phyloP scores from a whole-genome alignment of 768 basidiomycete species.

The Termitomyces sp. region DNA sequence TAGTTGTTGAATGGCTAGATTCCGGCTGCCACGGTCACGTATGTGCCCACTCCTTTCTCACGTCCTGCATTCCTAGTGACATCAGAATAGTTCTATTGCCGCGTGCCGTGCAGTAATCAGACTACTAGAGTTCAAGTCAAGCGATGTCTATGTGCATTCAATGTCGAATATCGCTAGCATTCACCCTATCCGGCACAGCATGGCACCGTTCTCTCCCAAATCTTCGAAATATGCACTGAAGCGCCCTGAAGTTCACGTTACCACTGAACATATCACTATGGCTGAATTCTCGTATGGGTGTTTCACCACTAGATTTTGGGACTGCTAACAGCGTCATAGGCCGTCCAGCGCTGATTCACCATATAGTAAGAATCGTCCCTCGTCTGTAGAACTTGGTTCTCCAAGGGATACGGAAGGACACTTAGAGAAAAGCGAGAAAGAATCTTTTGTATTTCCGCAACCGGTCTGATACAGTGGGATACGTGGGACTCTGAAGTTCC shows the following conservation, averaged over 20 bases:
- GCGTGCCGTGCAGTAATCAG: constrained; percentile 67
- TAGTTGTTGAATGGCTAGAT: constrained; percentile 27
- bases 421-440: constrained; percentile 20
- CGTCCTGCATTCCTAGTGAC: neutral
- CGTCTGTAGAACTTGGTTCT: constrained; percentile 23
- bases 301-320: neutral
- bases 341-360: constrained; percentile 18
- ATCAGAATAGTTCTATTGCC: constrained; percentile 42
- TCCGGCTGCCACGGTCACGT: constrained; percentile 65
- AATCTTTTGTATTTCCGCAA: constrained; percentile 19
- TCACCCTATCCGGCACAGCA: constrained; percentile 26
- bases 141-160: constrained; percentile 42
- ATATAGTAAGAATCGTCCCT: constrained; percentile 19
- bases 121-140: constrained; percentile 48
- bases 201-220: constrained; percentile 19
- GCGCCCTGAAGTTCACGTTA: constrained; percentile 48
- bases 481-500: neutral
- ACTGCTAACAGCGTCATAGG: constrained; percentile 2
- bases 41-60: constrained; percentile 11
- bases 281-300: constrained; percentile 46
- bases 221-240: constrained; percentile 24
- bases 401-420: constrained; percentile 20
- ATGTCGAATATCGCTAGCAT: constrained; percentile 30
- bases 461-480: constrained; percentile 6
- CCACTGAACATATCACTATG: constrained; percentile 57